A percentile compares a stretch with the other conserved stretches of the same genome.
Evolutionary conservation across 257 asterid species (phyloP).

Genomic region (Perilla frutescens): DNA sequence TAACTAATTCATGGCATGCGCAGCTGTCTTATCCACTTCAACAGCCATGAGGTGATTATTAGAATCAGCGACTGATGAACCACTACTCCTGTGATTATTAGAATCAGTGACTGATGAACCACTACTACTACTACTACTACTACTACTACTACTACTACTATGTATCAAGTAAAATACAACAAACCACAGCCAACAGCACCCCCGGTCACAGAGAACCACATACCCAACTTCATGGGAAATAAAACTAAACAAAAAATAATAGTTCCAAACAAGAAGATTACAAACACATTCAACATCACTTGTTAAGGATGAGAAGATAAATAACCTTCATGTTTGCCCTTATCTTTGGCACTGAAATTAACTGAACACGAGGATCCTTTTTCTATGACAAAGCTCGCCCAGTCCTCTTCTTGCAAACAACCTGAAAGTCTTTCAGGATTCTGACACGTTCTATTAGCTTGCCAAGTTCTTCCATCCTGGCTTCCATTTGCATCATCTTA

Average conservation of each 20-base stretch:
- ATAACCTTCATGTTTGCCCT: slow-evolving; percentile 68
- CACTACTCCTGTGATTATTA: too few species aligned
- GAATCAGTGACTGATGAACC: too few species aligned
- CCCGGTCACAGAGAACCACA: slow-evolving; percentile 4
- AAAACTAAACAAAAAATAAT: slow-evolving; percentile 15
- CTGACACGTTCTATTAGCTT: slow-evolving; percentile 70
- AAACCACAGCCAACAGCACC: not conserved
- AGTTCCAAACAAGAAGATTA: slow-evolving; percentile 9
- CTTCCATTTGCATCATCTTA: slow-evolving; percentile 79
- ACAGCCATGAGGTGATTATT: slow-evolving; percentile 28
- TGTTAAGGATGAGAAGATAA: slow-evolving; percentile 3
- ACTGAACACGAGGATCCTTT: slow-evolving; percentile 76
- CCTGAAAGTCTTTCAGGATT: slow-evolving; percentile 79
- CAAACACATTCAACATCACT: slow-evolving; percentile 13
- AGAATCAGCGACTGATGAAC: slow-evolving; percentile 3
- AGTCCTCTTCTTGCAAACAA: slow-evolving; percentile 66
- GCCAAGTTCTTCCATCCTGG: slow-evolving; percentile 78
- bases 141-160: not conserved
- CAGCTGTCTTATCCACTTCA: slow-evolving; percentile 27
- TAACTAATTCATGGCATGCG: slow-evolving; percentile 20
- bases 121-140: too few species aligned
- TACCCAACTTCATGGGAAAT: slow-evolving; percentile 22
- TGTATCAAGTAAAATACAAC: slow-evolving; percentile 23
- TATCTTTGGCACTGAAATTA: slow-evolving; percentile 70
- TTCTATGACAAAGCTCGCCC: slow-evolving; percentile 82